Conservation (phyloP, 306 rosid genomes). For the Carpinus viminea region DNA sequence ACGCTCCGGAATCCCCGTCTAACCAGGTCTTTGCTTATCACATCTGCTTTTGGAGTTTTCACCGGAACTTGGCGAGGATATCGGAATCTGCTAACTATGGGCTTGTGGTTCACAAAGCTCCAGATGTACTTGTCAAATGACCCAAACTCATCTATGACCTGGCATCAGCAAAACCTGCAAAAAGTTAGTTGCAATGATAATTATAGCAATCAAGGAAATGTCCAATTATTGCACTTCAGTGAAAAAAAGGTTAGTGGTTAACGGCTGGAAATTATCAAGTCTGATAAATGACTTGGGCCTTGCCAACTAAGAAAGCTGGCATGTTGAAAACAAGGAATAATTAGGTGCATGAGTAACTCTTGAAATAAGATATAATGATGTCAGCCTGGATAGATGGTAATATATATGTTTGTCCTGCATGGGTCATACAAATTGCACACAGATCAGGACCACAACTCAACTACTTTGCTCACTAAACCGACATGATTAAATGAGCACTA, state of each 20-base stretch:
- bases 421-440: constrained; percentile 38
- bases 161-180: constrained; percentile 66
- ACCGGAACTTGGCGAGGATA: constrained; percentile 80
- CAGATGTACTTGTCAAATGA: constrained; percentile 74
- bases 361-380: constrained; percentile 32
- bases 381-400: constrained; percentile 27
- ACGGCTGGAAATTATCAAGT: constrained; percentile 29
- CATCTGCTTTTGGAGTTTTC: constrained; percentile 82
- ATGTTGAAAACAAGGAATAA: constrained; percentile 45
- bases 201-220: constrained; percentile 32
- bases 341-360: constrained; percentile 42
- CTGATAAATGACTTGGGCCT: constrained; percentile 30
- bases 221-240: constrained; percentile 34
- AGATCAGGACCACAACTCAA: constrained; percentile 53
- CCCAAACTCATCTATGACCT: constrained; percentile 76
- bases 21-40: constrained; percentile 73
- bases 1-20: constrained; percentile 76
- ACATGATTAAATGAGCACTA: constrained; percentile 47
- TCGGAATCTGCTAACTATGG: constrained; percentile 66
- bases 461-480: constrained; percentile 51
- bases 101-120: constrained; percentile 80
- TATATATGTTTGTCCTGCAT: constrained; percentile 39
- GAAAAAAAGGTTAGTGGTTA: constrained; percentile 25
- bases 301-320: constrained; percentile 55
- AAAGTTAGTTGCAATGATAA: constrained; percentile 53